Evolutionary conservation across 176 grass and related monocot species (phyloP), one percentile per base, ranked within the genome.

Genomic region (Juncus effusus): DNA sequence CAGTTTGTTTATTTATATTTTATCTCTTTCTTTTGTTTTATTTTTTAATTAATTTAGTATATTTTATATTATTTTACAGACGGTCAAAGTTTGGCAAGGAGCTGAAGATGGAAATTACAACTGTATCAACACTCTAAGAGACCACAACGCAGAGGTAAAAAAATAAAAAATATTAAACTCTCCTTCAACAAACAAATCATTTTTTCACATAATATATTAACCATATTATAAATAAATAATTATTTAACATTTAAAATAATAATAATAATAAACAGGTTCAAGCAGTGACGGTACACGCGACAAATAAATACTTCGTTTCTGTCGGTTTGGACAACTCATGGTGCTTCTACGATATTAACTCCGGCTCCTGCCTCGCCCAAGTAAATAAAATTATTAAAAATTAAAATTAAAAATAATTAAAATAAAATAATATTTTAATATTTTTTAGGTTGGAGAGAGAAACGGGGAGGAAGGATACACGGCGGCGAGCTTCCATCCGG

Each of bases 341-440:
- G 95, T 99, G 95, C 77, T 99, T 99, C 83, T 94, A 99, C 80
- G 95, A 99, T 78, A 82, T 99, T 15, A 76, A 80, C 55, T 82
- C 85, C 70, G 95, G 89, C 69, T 89, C 86, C 63, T 99, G 95
- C 74, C 89, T 99, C 59, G 70, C 88, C 60, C 95, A 99, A 85
- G 95, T 99, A 19, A 40, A 39, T 63, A 28, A 40, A 59, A 62
- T 10, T 28, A 28, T 1, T 28, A 28, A 28, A 47, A 47, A 47
- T 47, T 6, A 47, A 47, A 47, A 47, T 47, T 1, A 47, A 47
- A 47, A 47, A 47, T 47, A 6, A 9, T 1, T 28, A 28, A 47
- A 47, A 47, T 47, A 9, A 6, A 47, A 47, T 6, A 47, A 47
- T 70, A 38, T 63, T 54, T 44, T 16, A 10, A 6, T 80, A 65